Evolutionary conservation across 352 stramenopile genomes (phyloP).

Genomic region (Pythium phragmiticola): DNA sequence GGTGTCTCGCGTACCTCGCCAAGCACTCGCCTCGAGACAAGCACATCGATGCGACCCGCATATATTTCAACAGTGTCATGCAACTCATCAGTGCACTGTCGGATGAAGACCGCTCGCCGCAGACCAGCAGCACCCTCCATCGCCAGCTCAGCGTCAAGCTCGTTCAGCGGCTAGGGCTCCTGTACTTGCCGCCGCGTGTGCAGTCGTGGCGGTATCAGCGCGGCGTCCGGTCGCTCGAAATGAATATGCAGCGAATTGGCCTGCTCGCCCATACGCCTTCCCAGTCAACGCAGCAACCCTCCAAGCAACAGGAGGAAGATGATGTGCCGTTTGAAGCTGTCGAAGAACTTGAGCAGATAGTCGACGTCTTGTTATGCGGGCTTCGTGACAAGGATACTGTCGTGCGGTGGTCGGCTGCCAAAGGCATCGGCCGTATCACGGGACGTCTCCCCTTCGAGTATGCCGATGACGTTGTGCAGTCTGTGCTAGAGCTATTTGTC

Average conservation of each 20-base stretch:
- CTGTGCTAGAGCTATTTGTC: constrained; percentile 93
- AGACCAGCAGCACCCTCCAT: constrained; percentile 80
- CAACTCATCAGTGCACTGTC: constrained; percentile 59
- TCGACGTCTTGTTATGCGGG: constrained; percentile 88
- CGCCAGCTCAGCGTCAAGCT: constrained; percentile 97
- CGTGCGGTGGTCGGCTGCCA: constrained; percentile 98
- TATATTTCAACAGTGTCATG: constrained; percentile 80
- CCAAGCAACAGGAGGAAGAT: constrained; percentile 33
- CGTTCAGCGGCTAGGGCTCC: constrained; percentile 92
- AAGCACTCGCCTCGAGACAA: constrained; percentile 75
- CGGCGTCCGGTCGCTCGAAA: constrained; percentile 90
- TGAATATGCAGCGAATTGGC: constrained; percentile 83
- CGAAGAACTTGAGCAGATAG: constrained; percentile 97
- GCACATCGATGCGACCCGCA: constrained; percentile 62
- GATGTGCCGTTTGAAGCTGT: constrained; percentile 74
- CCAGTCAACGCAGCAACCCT: background rate
- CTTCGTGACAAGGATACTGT: constrained; percentile 95
- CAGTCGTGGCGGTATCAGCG: constrained; percentile 96
- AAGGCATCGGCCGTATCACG: constrained; percentile 96
- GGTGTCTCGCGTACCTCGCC: constrained; percentile 72
- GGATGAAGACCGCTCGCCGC: constrained; percentile 36
- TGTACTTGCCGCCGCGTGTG: constrained; percentile 94
- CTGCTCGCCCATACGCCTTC: constrained; percentile 14
- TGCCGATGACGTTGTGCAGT: constrained; percentile 96
- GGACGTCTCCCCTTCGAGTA: constrained; percentile 92